Base-by-base conservation (phyloP, 2,329 filamentous ascomycete species). In the Neoarthrinium moseri region DNA sequence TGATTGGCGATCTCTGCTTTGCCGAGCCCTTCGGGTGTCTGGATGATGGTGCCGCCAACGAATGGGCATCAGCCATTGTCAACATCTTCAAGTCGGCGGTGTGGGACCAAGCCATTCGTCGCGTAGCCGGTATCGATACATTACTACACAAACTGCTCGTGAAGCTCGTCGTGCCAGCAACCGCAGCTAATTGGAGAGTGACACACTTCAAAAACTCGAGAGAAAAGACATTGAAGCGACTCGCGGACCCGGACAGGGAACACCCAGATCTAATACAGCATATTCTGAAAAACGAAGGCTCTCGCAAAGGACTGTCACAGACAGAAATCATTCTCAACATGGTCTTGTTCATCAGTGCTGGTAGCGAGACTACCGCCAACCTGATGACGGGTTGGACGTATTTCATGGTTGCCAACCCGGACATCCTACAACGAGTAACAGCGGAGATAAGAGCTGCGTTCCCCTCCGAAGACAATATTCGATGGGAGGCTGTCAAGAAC, bases 1-100 rank as follows among this genome's bases (percentile, higher is more conserved):
- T 58, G 5, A 59, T 57, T 37, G 54, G 54, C 11, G 52, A 55
- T 17, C 37, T 56, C 0, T 51, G 47, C 38, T 59, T 61, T 33
- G 56, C 50, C 2, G 56, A 58, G 32, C 57, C 59, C 8, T 61
- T 61, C 27, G 56, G 57, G 10, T 59, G 57, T 29, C 45, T 62
- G 5, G 51, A 56, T 7, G 43, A 50, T 20, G 55, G 42, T 21
- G 39, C 50, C 6, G 51, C 36, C 22, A 56, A 51, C 5, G 51
- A 57, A 11, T 59, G 53, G 55, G 52, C 49, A 7, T 51, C 42
- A 15, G 51, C 50, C 13, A 51, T 60, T 21, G 50, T 50, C 47
- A 51, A 60, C 36, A 49, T 57, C 7, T 56, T 56, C 43, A 49
- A 45, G 10, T 42, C 51, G 4, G 53, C 53, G 12, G 50, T 53